phyloP scores from a whole-genome alignment of 768 basidiomycete species.

The Pisolithus albus region DNA sequence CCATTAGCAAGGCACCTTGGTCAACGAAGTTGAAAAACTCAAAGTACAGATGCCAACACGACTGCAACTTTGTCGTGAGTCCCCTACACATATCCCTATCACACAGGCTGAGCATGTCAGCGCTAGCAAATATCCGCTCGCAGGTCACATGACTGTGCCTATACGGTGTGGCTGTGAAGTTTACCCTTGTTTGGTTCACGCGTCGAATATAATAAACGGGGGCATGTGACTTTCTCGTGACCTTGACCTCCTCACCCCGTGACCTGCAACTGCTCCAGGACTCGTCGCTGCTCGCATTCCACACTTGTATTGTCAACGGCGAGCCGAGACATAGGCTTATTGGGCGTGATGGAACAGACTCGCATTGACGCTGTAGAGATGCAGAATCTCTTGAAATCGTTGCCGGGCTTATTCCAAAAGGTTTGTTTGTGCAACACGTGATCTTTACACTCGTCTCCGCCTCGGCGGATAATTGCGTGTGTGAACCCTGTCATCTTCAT shows the following conservation, averaged over 20 bases:
- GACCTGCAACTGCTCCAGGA: constrained; percentile 27
- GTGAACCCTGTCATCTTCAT: constrained; percentile 1
- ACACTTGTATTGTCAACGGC: no score
- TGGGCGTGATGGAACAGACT: not conserved
- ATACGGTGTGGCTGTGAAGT: constrained; percentile 10
- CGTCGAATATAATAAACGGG: constrained; percentile 27
- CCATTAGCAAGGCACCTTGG: no score
- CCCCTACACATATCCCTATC: no score
- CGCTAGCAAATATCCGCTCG: no score
- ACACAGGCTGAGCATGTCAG: no score
- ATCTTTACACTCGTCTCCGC: constrained; percentile 15
- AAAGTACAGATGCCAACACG: no score
- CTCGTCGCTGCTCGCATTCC: constrained; percentile 1
- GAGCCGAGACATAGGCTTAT: not conserved
- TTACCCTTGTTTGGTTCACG: constrained; percentile 28
- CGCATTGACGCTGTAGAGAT: constrained; percentile 50
- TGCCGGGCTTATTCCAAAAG: constrained; percentile 51
- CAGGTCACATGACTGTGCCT: not conserved
- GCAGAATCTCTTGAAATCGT: constrained; percentile 48
- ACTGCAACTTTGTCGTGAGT: no score
- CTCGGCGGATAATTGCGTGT: constrained; percentile 11
- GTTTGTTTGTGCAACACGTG: constrained; percentile 32
- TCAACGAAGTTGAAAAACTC: no score
- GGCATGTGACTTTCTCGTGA: constrained; percentile 40
- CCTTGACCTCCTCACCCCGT: constrained; percentile 34